Conservation (phyloP, 2,329 filamentous ascomycete genomes). For the Epichloe brachyelytri region DNA sequence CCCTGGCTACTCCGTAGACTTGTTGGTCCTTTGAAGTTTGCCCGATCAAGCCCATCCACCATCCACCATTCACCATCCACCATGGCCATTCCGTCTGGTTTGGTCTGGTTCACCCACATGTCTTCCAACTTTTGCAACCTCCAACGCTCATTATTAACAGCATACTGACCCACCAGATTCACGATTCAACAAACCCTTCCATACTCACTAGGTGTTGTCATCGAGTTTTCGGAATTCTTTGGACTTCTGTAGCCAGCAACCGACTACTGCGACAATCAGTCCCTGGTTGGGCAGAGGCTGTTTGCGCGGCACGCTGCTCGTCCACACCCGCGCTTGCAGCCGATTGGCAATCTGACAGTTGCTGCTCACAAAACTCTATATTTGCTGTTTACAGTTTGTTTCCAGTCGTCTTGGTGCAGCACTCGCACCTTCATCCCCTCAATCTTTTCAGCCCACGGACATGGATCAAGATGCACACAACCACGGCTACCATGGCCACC, state of each 20-base stretch:
- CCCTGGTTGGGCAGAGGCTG: neutral
- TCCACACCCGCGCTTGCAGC: neutral
- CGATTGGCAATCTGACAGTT: too few species aligned
- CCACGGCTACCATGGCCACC: constrained; percentile 15
- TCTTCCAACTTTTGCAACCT: neutral
- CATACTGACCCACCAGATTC: neutral
- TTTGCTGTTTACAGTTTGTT: too few species aligned
- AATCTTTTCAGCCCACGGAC: neutral
- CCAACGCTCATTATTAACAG: neutral
- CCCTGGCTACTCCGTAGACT: neutral
- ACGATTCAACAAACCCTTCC: too few species aligned
- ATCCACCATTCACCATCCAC: neutral
- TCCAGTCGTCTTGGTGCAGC: too few species aligned
- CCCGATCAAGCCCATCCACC: neutral
- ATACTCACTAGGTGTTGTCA: too few species aligned
- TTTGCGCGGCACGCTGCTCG: neutral
- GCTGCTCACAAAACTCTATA: too few species aligned
- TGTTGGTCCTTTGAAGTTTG: neutral
- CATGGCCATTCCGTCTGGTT: neutral
- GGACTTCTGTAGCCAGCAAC: neutral
- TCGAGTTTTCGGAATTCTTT: neutral
- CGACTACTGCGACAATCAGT: too few species aligned
- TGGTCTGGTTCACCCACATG: neutral
- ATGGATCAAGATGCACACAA: constrained; percentile 17
- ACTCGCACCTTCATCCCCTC: too few species aligned